Evolutionary conservation across 2,329 filamentous ascomycete genomes (phyloP).

Genomic region (Penicillium verrucosum): DNA sequence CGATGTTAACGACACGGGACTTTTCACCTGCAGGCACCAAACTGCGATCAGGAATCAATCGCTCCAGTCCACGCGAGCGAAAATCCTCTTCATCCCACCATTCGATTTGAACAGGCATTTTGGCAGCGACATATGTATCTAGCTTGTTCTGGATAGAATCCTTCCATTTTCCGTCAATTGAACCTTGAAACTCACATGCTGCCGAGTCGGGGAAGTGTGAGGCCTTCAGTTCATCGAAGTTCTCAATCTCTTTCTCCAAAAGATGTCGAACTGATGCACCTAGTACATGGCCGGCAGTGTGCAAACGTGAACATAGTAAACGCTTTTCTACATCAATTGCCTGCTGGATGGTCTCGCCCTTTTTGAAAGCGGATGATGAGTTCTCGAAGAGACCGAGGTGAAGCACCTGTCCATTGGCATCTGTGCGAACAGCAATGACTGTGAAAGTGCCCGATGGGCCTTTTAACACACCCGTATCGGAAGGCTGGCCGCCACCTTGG

Average conservation of each 20-base stretch:
- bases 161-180: conserved; percentile 63
- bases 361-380: conserved; percentile 22
- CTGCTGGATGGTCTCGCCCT: conserved; percentile 52
- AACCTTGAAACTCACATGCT: conserved; percentile 64
- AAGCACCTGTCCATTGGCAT: conserved; percentile 57
- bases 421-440: conserved; percentile 57
- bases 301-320: conserved; percentile 62
- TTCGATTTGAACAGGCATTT: conserved; percentile 60
- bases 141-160: conserved; percentile 59
- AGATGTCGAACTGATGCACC: conserved; percentile 64
- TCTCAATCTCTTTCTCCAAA: conserved; percentile 50
- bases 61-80: conserved; percentile 50
- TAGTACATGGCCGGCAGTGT: conserved; percentile 72
- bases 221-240: conserved; percentile 66
- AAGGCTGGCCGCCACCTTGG: conserved; percentile 71
- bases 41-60: conserved; percentile 53
- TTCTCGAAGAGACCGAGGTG: conserved; percentile 61
- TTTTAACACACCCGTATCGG: conserved; percentile 60
- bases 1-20: conserved; percentile 66
- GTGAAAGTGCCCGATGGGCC: conserved; percentile 42
- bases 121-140: conserved; percentile 56
- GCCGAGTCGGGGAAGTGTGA: conserved; percentile 68
- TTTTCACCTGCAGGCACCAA: conserved; percentile 51
- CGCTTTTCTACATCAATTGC: conserved; percentile 60
- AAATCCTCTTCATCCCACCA: conserved; percentile 68